Evolutionary conservation across 768 basidiomycete species (phyloP), one percentile per base, ranked within the genome.

Genomic region (Leccinum obscurum): DNA sequence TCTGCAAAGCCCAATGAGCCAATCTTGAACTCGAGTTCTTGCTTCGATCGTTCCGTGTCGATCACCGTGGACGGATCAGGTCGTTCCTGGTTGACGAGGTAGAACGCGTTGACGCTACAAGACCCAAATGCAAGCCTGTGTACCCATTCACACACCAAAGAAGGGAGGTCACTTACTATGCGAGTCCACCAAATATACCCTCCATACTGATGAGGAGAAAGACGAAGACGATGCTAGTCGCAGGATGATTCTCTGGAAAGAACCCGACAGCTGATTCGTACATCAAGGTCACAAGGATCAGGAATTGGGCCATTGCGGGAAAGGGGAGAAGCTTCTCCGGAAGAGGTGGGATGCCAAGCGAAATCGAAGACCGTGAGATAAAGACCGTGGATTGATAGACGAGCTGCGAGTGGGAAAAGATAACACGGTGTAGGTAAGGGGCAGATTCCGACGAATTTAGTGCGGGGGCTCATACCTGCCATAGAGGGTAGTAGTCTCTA

Each of bases 401-500:
- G 41, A 94, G 84, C 86, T 92, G 26, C 20, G 20, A 37, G 52
- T 39, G 28, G 22, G 35, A 56, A 57, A 52, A 50, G n/a, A 58
- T 28, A 28, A 35, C 41, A 52, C 5, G 20, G 54, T 46, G 28
- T 49, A 28, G 37, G 52, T 61, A 34, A 58, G 57, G 56, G 54
- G 20, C 24, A 35, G 58, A 56, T 17, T 56, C 24, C 15, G 14
- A 53, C 28, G 53, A 52, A 58, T 26, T 46, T 17, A 59, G 59
- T 52, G 61, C 64, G 62, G 68, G 39, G 1, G 41, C 13, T 20
- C 80, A 26, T 62, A 89, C 91, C 87, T 93, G 92, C 92, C 94
- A 97, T 44, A 96, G 82, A 2, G 95, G 95, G 75, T 98, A 98
- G 71, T 95, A 98, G 69, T 98, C 96, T 39, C 93, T 82, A 20